Conservation (phyloP, 345 rosid species). For the Dimocarpus longan region DNA sequence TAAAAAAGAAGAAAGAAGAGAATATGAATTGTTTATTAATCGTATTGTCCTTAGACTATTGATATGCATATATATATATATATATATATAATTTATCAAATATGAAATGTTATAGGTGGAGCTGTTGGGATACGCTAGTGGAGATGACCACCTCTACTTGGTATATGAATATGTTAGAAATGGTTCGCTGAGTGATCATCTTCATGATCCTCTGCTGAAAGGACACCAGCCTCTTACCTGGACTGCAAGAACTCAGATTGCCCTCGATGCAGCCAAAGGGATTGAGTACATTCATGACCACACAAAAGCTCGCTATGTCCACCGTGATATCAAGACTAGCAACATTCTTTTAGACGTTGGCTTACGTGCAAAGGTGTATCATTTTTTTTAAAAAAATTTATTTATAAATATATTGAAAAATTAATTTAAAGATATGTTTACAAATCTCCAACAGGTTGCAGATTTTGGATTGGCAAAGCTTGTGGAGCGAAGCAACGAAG, state of each 20-base stretch:
- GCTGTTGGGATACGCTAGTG: constrained; percentile 61
- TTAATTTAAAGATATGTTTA: background rate
- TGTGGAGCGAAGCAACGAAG: constrained; percentile 52
- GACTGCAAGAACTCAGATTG: constrained; percentile 66
- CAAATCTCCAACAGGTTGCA: constrained; percentile 42
- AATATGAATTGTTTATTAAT: no score
- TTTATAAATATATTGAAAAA: background rate
- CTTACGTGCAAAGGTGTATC: constrained; percentile 65
- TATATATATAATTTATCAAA: no score
- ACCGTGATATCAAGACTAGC: constrained; percentile 64
- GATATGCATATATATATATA: no score
- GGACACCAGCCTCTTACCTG: constrained; percentile 66
- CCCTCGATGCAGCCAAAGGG: constrained; percentile 65
- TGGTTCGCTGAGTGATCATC: constrained; percentile 64
- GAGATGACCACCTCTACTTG: constrained; percentile 68
- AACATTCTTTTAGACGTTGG: constrained; percentile 63
- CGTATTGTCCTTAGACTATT: no score
- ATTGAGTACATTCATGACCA: constrained; percentile 73
- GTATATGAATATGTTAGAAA: constrained; percentile 57
- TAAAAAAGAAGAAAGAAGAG: no score
- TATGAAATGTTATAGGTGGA: constrained; percentile 47
- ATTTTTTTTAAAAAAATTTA: background rate
- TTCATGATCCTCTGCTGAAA: constrained; percentile 59
- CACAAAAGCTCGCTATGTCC: constrained; percentile 64
- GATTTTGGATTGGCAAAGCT: constrained; percentile 76